Conservation (phyloP, 2,329 filamentous ascomycete species). For the Claviceps paspali region DNA sequence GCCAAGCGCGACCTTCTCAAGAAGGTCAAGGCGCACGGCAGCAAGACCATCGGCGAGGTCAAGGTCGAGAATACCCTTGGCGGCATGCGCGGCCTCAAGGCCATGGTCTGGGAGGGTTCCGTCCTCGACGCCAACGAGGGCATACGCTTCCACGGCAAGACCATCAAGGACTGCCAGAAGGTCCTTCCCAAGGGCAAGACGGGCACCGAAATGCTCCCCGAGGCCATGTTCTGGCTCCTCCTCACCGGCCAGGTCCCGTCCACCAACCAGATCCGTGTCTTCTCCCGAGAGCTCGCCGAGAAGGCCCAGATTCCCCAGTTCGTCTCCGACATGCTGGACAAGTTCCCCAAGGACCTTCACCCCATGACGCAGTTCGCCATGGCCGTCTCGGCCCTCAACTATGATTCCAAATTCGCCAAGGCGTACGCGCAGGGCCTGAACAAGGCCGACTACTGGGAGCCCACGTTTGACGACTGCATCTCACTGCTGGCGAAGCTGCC, state of each 20-base stretch:
- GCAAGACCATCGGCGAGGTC: conserved; percentile 77
- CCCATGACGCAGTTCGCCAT: conserved; percentile 98
- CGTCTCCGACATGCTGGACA: conserved; percentile 74
- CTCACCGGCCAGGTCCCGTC: conserved; percentile 86
- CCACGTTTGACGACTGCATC: conserved; percentile 91
- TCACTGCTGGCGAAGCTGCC: conserved; percentile 90
- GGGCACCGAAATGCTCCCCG: conserved; percentile 93
- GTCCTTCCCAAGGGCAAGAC: conserved; percentile 84
- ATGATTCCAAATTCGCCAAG: conserved; percentile 85
- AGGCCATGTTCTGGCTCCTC: conserved; percentile 99
- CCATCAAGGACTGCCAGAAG: conserved; percentile 94
- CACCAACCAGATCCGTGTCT: conserved; percentile 60
- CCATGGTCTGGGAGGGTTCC: conserved; percentile 98
- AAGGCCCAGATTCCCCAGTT: conserved; percentile 71
- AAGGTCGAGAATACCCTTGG: conserved; percentile 90
- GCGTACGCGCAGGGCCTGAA: conserved; percentile 79
- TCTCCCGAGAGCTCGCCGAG: conserved; percentile 77
- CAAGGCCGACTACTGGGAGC: conserved; percentile 98
- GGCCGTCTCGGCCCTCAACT: conserved; percentile 88
- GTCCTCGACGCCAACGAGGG: conserved; percentile 94
- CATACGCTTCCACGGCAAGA: conserved; percentile 93
- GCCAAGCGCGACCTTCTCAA: conserved; percentile 88
- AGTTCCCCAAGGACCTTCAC: conserved; percentile 79
- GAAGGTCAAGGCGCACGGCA: conserved; percentile 73
- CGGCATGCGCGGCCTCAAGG: conserved; percentile 93